A percentile compares a stretch with the other conserved stretches of the same genome.
These are phyloP conservation scores for Coleophoma cylindrospora DNA, from an alignment of 2,329 filamentous ascomycete genomes.

Conservation along the genomic window DNA sequence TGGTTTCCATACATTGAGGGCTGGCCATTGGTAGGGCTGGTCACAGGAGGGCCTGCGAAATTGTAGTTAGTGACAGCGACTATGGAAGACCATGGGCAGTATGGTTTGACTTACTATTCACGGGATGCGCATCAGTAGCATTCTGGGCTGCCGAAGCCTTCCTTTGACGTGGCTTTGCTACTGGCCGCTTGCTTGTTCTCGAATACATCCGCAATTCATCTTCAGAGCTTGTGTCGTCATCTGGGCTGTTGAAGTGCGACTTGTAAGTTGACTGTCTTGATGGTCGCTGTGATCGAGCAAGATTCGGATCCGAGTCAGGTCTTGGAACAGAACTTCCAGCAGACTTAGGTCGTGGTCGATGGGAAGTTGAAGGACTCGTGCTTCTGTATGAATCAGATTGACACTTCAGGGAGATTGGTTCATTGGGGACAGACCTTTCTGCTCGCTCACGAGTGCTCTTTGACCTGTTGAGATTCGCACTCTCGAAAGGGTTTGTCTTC, in stretches of 20 bases:
- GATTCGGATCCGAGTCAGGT: slow-evolving; percentile 21
- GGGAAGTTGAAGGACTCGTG: slow-evolving; percentile 7
- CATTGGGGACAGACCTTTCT: not conserved
- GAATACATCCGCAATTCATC: not conserved
- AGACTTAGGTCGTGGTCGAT: not conserved
- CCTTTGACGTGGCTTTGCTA: not conserved
- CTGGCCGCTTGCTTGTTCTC: not conserved
- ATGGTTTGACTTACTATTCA: not conserved
- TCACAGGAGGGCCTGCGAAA: slow-evolving; percentile 13
- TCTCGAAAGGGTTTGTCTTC: slow-evolving; percentile 53
- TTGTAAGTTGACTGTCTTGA: slow-evolving; percentile 1
- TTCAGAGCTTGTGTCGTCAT: slow-evolving; percentile 9
- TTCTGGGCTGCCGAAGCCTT: not conserved
- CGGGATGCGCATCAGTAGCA: not conserved
- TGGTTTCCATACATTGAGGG: slow-evolving; percentile 22
- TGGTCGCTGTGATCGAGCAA: slow-evolving; percentile 5
- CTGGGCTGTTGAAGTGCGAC: not conserved
- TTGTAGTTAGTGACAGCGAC: slow-evolving; percentile 4
- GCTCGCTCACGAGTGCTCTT: slow-evolving; percentile 21
- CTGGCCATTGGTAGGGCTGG: slow-evolving; percentile 10
- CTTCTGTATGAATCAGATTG: slow-evolving; percentile 3
- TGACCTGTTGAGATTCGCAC: slow-evolving; percentile 22
- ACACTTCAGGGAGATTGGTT: not conserved
- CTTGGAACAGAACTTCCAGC: slow-evolving; percentile 10
- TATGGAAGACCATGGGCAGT: too few species aligned